Evolutionary conservation across 805 yeast genomes (phyloP).

Genomic region (Wickerhamiella qilinensis): DNA sequence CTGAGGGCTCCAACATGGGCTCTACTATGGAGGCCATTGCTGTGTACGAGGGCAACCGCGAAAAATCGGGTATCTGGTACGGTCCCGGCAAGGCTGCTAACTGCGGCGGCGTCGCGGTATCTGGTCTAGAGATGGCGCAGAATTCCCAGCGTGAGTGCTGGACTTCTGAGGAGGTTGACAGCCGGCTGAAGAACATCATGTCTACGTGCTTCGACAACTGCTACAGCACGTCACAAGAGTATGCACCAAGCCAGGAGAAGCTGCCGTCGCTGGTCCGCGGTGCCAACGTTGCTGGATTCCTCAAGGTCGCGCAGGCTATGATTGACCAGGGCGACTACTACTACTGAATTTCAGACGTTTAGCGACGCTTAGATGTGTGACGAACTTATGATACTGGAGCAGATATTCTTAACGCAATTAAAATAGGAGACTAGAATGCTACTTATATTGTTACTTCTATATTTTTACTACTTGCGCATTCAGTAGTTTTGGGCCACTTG

Average conservation of each 20-base stretch:
- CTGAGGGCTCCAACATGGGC: constrained; percentile 99
- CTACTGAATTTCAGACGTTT: constrained; percentile 7
- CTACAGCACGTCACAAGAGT: constrained; percentile 69
- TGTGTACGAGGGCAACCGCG: constrained; percentile 55
- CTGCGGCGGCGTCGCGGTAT: constrained; percentile 99
- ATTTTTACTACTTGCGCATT: too few relatives aligned
- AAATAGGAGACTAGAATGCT: too few relatives aligned
- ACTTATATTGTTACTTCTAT: too few relatives aligned
- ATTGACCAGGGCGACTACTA: constrained; percentile 76
- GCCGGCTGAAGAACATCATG: constrained; percentile 84
- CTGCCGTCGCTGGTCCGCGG: constrained; percentile 95
- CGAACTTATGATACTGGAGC: too few relatives aligned
- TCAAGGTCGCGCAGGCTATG: constrained; percentile 98
- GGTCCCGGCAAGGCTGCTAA: constrained; percentile 99
- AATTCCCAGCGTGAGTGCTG: constrained; percentile 88
- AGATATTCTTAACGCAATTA: too few relatives aligned
- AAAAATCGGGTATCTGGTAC: constrained; percentile 61
- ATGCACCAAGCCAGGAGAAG: constrained; percentile 52
- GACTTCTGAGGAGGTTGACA: constrained; percentile 87
- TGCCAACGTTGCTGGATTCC: constrained; percentile 98
- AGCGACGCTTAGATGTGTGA: too few relatives aligned
- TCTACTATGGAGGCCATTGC: constrained; percentile 94
- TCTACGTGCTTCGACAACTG: constrained; percentile 83
- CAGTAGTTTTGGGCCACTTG: too few relatives aligned
- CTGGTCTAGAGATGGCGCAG: constrained; percentile 99